Conservation (phyloP, 1,284 basidiomycete genomes). For the Exobasidium rhododendri region DNA sequence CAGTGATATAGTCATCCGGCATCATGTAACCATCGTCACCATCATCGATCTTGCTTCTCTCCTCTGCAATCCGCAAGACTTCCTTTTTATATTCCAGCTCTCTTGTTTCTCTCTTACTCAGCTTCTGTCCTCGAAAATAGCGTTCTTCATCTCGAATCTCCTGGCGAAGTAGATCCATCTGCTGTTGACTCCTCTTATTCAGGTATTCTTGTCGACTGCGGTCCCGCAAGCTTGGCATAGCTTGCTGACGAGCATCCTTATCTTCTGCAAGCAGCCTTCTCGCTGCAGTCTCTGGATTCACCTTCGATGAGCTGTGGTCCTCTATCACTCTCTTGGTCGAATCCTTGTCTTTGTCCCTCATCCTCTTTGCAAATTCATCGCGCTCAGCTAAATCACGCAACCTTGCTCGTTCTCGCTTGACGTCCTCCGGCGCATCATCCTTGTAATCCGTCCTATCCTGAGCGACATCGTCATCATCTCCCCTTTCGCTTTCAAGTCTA, state of each 20-base stretch:
- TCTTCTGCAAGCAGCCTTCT: slow-evolving; percentile 66
- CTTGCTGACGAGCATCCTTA: slow-evolving; percentile 31
- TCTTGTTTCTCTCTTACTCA: slow-evolving; percentile 75
- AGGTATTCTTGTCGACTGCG: slow-evolving; percentile 78
- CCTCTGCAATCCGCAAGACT: slow-evolving; percentile 84
- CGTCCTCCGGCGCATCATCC: slow-evolving; percentile 61
- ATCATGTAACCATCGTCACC: slow-evolving; percentile 38
- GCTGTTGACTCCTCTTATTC: slow-evolving; percentile 90
- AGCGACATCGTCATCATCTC: slow-evolving; percentile 57
- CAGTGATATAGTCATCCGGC: slow-evolving; percentile 81
- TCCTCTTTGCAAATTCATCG: slow-evolving; percentile 86
- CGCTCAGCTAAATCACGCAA: slow-evolving; percentile 77
- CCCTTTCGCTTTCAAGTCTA: slow-evolving; percentile 41
- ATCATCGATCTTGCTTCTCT: slow-evolving; percentile 89
- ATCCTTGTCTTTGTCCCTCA: slow-evolving; percentile 77
- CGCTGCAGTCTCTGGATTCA: slow-evolving; percentile 75
- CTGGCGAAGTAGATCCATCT: slow-evolving; percentile 85
- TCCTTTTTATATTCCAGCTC: slow-evolving; percentile 91
- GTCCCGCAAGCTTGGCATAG: slow-evolving; percentile 43
- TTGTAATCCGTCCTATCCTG: slow-evolving; percentile 22
- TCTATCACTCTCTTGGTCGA: slow-evolving; percentile 86
- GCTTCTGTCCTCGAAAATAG: slow-evolving; percentile 50
- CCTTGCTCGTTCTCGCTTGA: slow-evolving; percentile 70
- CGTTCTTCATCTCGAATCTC: slow-evolving; percentile 62
- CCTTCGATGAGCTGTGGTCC: slow-evolving; percentile 65